Evolutionary conservation across 345 rosid genomes (phyloP).

Genomic region (Mallotus nudiflorus): DNA sequence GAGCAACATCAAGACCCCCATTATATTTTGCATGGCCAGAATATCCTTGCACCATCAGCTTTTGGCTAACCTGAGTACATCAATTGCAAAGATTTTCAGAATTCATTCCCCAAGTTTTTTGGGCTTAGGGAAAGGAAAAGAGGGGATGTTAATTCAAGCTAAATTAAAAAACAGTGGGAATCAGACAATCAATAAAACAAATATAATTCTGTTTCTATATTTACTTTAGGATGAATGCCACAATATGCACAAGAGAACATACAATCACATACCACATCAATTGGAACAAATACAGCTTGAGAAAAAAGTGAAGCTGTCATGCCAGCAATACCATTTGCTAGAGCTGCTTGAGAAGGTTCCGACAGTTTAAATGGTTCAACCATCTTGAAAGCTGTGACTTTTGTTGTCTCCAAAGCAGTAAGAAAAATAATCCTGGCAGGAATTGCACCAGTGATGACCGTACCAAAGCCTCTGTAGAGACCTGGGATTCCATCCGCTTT

Average conservation of each 20-base stretch:
- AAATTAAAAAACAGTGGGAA: neutral
- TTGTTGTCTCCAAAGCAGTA: constrained; percentile 87
- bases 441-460: constrained; percentile 87
- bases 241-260: neutral
- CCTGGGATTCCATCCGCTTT: constrained; percentile 91
- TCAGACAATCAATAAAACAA: neutral
- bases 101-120: neutral
- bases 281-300: constrained; percentile 90
- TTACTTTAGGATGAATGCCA: neutral
- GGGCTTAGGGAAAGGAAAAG: neutral
- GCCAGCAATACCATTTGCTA: constrained; percentile 95
- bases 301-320: constrained; percentile 84
- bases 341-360: constrained; percentile 86
- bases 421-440: constrained; percentile 90
- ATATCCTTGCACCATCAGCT: constrained; percentile 98
- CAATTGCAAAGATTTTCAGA: constrained; percentile 12
- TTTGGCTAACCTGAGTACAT: constrained; percentile 79
- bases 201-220: neutral
- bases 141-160: neutral
- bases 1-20: constrained; percentile 94
- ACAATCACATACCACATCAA: constrained; percentile 74
- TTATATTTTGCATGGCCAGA: constrained; percentile 80
- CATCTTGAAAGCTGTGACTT: constrained; percentile 69
- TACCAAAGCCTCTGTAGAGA: constrained; percentile 92
- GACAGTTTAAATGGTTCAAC: constrained; percentile 36